These are phyloP conservation scores for Epichloe amarillans DNA, from an alignment of 2,329 filamentous ascomycete species.

Conservation along the genomic window DNA sequence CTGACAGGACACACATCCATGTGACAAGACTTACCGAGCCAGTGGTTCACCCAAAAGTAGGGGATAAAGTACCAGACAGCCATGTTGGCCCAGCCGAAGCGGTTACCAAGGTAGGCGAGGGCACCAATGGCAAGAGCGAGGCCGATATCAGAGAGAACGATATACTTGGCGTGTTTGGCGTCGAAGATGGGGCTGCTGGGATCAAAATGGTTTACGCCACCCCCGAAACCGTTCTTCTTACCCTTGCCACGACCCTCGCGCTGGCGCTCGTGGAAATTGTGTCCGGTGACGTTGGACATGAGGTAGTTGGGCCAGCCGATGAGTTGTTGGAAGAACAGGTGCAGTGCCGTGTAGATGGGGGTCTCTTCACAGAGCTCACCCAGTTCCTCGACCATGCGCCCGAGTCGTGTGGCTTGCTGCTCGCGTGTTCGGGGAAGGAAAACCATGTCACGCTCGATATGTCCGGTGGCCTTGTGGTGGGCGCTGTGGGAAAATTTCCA, in stretches of 20 bases:
- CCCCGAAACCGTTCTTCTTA: conserved; percentile 72
- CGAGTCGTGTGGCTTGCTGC: conserved; percentile 61
- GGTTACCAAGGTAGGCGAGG: conserved; percentile 58
- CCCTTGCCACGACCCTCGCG: conserved; percentile 85
- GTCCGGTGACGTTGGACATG: conserved; percentile 82
- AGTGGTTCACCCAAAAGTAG: conserved; percentile 98
- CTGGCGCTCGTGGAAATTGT: conserved; percentile 88
- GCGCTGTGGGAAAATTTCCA: conserved; percentile 99
- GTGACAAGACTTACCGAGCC: conserved; percentile 61
- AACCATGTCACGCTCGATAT: conserved; percentile 98
- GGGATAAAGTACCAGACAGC: conserved; percentile 90
- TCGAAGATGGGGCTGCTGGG: conserved; percentile 83
- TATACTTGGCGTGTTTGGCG: conserved; percentile 76
- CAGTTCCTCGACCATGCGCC: conserved; percentile 66
- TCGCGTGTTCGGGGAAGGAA: conserved; percentile 90
- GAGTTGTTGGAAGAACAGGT: conserved; percentile 74
- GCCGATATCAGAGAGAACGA: conserved; percentile 77
- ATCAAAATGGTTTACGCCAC: conserved; percentile 90
- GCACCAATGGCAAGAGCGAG: conserved; percentile 46
- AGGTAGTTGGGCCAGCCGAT: conserved; percentile 91
- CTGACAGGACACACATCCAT: background rate
- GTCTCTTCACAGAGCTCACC: conserved; percentile 89
- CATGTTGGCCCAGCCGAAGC: conserved; percentile 74
- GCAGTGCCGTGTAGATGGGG: conserved; percentile 63
- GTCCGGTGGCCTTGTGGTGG: conserved; percentile 97